Evolutionary conservation across 306 rosid genomes (phyloP), one percentile per base, ranked within the genome.

Genomic region (Cicer arietinum): DNA sequence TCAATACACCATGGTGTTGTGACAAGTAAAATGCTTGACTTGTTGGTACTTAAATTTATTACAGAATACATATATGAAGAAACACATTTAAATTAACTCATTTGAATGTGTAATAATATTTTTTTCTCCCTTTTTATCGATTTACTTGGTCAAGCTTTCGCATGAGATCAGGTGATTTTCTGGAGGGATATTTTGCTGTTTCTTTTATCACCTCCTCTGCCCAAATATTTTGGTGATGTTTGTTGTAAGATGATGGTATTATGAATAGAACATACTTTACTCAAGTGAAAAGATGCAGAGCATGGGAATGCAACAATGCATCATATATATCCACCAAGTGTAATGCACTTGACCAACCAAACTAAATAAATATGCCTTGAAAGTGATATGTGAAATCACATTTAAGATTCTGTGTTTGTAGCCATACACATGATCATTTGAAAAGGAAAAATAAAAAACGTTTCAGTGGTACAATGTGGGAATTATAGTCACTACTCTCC

Each of bases 21-120:
- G 89, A 82, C 90, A 76, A 77, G 74, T 85, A 62, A 82, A 86
- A 80, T 83, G 88, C 88, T 86, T 65, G 86, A 86, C 84, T 89
- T 88, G 82, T 89, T 87, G 83, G 78, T 83, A 86, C 86, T 89
- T 88, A 68, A 76, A 77, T 89, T 85, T 85, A 85, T 87, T 88
- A 82, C 90, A 85, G 71, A 86, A 91, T 85, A 81, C 85, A 86
- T 82, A 82, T 85, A 85, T 85, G 80, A 81, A 83, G 80, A 82
- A 75, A 57, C 83, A 74, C 89, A 78, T 73, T 84, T 64, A 75
- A 82, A 83, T 82, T 59, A 61, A 80, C 84, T 63, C 76, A 62
- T 77, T 82, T 53, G 77, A 84, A 86, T 81, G 78, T 86, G 78
- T 84, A 80, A 85, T 82, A 77, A 84, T 30, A 30, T 30, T 79